Evolutionary conservation across 2,329 filamentous ascomycete genomes (phyloP).

Genomic region (Penicillium polonicum): DNA sequence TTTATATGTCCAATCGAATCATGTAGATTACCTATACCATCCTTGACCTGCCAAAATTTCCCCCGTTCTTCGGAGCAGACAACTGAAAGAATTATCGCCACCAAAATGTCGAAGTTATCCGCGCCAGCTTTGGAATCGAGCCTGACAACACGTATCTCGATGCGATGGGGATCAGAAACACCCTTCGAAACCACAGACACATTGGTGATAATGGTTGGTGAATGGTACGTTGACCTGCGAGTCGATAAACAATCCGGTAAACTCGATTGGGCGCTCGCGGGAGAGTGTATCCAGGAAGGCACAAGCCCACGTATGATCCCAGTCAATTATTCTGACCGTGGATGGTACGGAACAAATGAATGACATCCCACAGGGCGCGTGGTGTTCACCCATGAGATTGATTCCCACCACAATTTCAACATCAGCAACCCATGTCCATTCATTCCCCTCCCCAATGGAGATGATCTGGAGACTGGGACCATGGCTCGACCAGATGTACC

Average conservation of each 20-base stretch:
- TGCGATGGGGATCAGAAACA: neutral
- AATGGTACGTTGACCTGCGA: neutral
- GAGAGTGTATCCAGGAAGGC: neutral
- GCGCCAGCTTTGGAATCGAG: neutral
- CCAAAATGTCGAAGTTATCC: neutral
- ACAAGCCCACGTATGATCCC: neutral
- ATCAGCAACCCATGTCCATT: neutral
- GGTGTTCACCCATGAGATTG: neutral
- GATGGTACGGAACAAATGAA: neutral
- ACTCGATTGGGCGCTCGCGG: neutral
- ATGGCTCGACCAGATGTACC: neutral
- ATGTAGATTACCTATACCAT: neutral
- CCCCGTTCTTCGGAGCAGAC: neutral
- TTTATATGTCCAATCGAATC: neutral
- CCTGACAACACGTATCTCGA: neutral
- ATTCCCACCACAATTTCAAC: neutral
- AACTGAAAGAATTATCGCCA: neutral
- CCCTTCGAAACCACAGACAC: neutral
- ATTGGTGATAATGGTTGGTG: neutral
- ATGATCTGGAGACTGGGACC: neutral
- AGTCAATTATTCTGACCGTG: neutral
- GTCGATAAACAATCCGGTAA: neutral
- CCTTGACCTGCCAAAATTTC: neutral
- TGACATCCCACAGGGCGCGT: neutral
- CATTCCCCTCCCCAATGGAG: neutral